Conservation (phyloP, 371 early-diverging fungal species). For the Apophysomyces ossiformis region DNA sequence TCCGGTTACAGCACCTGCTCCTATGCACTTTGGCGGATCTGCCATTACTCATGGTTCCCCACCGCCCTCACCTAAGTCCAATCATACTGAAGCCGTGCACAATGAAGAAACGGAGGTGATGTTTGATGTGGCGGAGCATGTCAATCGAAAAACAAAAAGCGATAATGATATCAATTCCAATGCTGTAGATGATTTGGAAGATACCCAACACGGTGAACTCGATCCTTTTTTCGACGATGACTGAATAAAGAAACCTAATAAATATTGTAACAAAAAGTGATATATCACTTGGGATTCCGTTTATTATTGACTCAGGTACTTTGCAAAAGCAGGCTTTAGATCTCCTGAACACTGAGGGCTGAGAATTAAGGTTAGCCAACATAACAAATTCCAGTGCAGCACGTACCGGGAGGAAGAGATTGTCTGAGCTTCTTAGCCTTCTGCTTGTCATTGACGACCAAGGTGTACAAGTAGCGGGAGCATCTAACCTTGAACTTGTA, state of each 20-base stretch:
- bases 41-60: conserved; percentile 38
- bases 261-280: background rate
- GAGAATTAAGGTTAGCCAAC: conserved; percentile 3
- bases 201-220: conserved; percentile 13
- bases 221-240: conserved; percentile 13
- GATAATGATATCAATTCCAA: conserved; percentile 3
- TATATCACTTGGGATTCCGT: background rate
- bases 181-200: background rate
- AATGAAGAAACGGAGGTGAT: conserved; percentile 20
- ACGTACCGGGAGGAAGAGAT: conserved; percentile 84
- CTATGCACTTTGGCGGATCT: conserved; percentile 25
- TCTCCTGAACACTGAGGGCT: conserved; percentile 42
- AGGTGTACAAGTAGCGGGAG: conserved; percentile 92
- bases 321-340: conserved; percentile 27
- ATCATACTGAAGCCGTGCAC: conserved; percentile 3
- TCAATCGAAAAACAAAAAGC: conserved; percentile 10
- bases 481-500: conserved; percentile 98
- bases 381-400: background rate
- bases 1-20: conserved; percentile 5
- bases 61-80: conserved; percentile 29
- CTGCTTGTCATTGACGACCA: conserved; percentile 88
- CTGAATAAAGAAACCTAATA: background rate
- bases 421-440: conserved; percentile 97
- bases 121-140: conserved; percentile 26
- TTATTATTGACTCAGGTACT: conserved; percentile 5